Base-by-base conservation (phyloP, 208 protist genomes). In the Crithidia expoeki region DNA sequence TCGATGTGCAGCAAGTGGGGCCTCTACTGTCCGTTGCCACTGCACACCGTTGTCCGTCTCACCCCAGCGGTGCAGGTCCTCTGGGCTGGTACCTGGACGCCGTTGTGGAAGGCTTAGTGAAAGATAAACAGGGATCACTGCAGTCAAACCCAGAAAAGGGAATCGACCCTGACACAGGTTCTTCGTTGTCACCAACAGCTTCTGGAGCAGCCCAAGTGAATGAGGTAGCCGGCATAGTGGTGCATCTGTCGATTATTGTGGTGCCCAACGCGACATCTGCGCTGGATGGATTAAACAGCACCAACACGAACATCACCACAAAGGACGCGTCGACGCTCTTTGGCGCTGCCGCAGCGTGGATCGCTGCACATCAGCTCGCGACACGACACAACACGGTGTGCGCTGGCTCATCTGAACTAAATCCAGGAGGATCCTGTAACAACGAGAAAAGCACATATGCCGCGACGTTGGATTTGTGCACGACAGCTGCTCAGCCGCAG, bases 11-110 rank as follows among this genome's bases (percentile, higher is more conserved):
- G 72, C 72, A 77, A 58, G 72, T 72, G 34, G 57, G 64, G 2
- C 46, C 21, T 27, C 28, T 77, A 38, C 47, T 77, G n/a, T 77
- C 72, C 5, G 32, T 42, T n/a, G 63, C 64, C 21, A 77, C 46
- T 4, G 72, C 50, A n/a, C 44, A 62, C 21, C 63, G 63, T 25
- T 68, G 64, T 16, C 72, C 57, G 2, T 28, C 50, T 23, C 72
- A 77, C 30, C 46, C 59, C 11, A 77, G 72, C 32, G 72, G 72
- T n/a, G 58, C 64, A 14, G 72, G 72, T 1, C 72, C 72, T 14
- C 64, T 77, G 11, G 72, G 57, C 3, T 72, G 36, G 38, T 77
- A 77, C 50, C 64, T 77, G 17, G 72, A 77, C 19, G 72, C 72
- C 7, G 58, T 77, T 0, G 64, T 77, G 21, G 64, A 51, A 3